A percentile compares a stretch with the other conserved stretches of the same genome.
phyloP scores from a whole-genome alignment of 2,329 filamentous ascomycete genomes.

The Diaporthe citrichinensis region DNA sequence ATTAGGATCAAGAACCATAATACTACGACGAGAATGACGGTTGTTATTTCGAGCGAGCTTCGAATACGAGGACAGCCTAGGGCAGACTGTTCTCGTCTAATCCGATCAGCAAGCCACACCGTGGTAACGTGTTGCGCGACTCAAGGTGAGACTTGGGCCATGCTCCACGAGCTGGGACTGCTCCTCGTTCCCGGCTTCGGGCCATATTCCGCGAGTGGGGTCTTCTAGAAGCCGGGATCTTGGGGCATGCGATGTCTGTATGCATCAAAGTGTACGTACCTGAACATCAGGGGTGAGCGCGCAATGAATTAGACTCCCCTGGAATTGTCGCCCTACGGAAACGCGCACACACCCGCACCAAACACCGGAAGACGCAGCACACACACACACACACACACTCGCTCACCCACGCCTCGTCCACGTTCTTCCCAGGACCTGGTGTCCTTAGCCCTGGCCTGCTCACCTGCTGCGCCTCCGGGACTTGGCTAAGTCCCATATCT shows the following conservation, averaged over 20 bases:
- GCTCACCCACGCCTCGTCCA: not conserved
- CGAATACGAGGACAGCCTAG: conserved; percentile 18
- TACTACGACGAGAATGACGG: not conserved
- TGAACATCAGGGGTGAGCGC: conserved; percentile 25
- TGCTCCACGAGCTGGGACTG: conserved; percentile 41
- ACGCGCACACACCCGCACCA: conserved; percentile 11
- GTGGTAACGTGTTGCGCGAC: conserved; percentile 9
- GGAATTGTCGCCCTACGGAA: conserved; percentile 29
- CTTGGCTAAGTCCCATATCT: not conserved
- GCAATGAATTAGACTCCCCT: conserved; percentile 31
- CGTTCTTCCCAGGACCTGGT: conserved; percentile 8
- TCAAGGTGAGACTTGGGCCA: conserved; percentile 27
- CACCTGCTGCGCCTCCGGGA: conserved; percentile 14
- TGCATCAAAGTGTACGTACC: not conserved
- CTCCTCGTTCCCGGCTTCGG: conserved; percentile 42
- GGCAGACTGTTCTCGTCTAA: not conserved
- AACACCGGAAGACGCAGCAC: not conserved
- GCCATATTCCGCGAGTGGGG: conserved; percentile 39
- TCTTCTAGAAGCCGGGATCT: conserved; percentile 27
- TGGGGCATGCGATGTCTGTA: conserved; percentile 3
- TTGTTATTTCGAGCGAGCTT: conserved; percentile 17
- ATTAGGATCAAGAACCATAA: not conserved
- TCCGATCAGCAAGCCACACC: conserved; percentile 10
- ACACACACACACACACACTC: not conserved
- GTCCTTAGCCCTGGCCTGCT: not conserved